Percentiles rank a stretch among this genome's conserved stretches.
These are phyloP conservation scores for Schizothecium vesticola DNA, from an alignment of 495 filamentous ascomycete species.

Conservation along the genomic window DNA sequence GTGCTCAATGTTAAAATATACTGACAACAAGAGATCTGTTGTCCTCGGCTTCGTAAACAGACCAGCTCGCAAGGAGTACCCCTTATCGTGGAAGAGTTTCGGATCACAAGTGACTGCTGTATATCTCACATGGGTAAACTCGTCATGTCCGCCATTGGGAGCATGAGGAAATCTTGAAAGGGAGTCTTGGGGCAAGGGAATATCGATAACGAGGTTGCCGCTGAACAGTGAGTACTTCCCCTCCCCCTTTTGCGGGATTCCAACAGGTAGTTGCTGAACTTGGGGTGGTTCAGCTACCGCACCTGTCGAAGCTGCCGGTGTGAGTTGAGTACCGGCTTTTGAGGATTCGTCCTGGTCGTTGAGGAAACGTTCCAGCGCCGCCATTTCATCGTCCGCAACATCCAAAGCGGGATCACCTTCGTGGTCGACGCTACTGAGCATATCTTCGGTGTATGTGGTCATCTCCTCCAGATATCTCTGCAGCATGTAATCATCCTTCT, in stretches of 20 bases:
- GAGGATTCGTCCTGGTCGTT: not conserved
- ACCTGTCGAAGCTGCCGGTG: not conserved
- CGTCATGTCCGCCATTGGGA: not conserved
- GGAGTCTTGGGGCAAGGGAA: not conserved
- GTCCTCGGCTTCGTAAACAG: not conserved
- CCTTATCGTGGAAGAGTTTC: not conserved
- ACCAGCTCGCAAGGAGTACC: not conserved
- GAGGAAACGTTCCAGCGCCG: not conserved
- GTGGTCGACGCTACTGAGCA: constrained; percentile 2
- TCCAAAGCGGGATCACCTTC: not conserved
- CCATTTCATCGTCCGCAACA: not conserved
- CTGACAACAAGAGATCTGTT: not conserved
- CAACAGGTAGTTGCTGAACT: not conserved
- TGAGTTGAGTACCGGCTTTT: not conserved
- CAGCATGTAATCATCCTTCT: not conserved
- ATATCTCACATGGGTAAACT: not conserved
- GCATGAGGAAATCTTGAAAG: not conserved
- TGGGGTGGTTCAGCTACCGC: not conserved
- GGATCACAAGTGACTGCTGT: not conserved
- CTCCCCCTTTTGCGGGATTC: not conserved
- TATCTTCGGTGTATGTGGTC: constrained; percentile 1
- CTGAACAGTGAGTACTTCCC: not conserved
- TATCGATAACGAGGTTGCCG: constrained; percentile 1
- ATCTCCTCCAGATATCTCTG: constrained; percentile 5
- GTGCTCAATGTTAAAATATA: not conserved